Base-by-base conservation (phyloP, 345 rosid genomes). In the Reutealis trisperma region DNA sequence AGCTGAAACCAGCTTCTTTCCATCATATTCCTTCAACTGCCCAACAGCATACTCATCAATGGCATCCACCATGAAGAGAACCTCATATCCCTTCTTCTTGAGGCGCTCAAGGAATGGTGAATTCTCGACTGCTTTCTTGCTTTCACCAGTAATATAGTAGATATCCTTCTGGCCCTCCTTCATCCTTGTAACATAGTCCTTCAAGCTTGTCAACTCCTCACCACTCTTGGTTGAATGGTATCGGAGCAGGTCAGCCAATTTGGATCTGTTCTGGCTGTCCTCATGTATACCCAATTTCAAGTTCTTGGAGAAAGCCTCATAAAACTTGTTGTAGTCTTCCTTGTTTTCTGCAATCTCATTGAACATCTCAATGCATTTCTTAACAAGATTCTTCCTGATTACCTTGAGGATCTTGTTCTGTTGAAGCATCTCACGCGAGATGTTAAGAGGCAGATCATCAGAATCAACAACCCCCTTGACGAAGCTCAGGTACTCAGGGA, bases 321-420 rank as follows among this genome's bases (percentile, higher is more conserved):
- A 94, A 73, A 94, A 92, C 77, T 94, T 94, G 83, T 73, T 92
- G 78, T 94, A 94, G 65, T 92, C 97, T 22, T 94, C 97, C 71
- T 92, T 90, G 83, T 94, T 92, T 85, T 94, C 98, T 0, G 96
- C 90, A 7, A 94, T 89, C 87, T 92, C 98, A 14, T 80, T 90
- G 87, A 94, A 94, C 97, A 94, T 91, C 86, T 94, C 97, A 54
- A 92, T 86, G 72, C 97, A 94, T 55, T 94, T 94, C 88, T 94
- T 94, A 75, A 94, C 97, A 1, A 92, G 87, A 77, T 94, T 94
- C 88, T 94, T 94, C 85, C 98, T 85, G 61, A 94, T 94, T 42
- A 94, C 97, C 85, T 94, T 94, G 8, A 94, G 88, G n/a, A 94
- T 94, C 89, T 94, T 94, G 88, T 94, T 94, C 83, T 94, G 97